phyloP scores from a whole-genome alignment of 441 rosid genomes.

The Bocquillonia castaneifolia region DNA sequence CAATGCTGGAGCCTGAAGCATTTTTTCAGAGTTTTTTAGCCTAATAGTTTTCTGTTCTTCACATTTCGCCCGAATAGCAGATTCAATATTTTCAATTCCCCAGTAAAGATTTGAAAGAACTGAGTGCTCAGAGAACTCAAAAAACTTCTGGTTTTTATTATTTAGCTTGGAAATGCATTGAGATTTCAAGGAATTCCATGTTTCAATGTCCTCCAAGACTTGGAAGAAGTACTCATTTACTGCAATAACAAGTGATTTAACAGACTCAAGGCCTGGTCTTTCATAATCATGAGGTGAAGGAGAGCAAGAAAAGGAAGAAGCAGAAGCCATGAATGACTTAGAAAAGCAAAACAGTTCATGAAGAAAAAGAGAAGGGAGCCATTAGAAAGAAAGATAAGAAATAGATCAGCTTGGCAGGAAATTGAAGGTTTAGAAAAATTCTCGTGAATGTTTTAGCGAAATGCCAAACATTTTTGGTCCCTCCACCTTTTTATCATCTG shows the following conservation, averaged over 20 bases:
- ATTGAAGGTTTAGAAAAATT: constrained; percentile 15
- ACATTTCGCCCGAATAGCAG: constrained; percentile 38
- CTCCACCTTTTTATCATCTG: constrained; percentile 7
- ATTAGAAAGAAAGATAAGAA: constrained; percentile 17
- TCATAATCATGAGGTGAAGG: constrained; percentile 27
- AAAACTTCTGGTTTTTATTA: constrained; percentile 37
- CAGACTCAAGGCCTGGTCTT: constrained; percentile 40
- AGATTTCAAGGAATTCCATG: constrained; percentile 42
- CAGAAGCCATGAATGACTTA: constrained; percentile 35
- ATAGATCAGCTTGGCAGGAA: constrained; percentile 17
- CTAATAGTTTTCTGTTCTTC: constrained; percentile 31
- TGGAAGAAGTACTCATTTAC: constrained; percentile 43
- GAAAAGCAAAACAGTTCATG: constrained; percentile 10
- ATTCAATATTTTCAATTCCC: constrained; percentile 66
- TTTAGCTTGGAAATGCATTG: constrained; percentile 42
- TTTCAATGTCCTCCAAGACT: constrained; percentile 26
- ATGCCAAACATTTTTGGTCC: constrained; percentile 32
- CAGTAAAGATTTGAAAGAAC: constrained; percentile 66
- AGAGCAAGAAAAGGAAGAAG: constrained; percentile 35
- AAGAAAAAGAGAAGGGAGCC: background rate
- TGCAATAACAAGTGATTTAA: constrained; percentile 32
- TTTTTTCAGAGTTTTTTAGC: constrained; percentile 52
- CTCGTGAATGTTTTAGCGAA: constrained; percentile 41
- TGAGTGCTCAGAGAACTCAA: constrained; percentile 67
- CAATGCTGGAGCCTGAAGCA: constrained; percentile 91